phyloP scores from a whole-genome alignment of 257 asterid genomes.

The Coffea eugenioides region DNA sequence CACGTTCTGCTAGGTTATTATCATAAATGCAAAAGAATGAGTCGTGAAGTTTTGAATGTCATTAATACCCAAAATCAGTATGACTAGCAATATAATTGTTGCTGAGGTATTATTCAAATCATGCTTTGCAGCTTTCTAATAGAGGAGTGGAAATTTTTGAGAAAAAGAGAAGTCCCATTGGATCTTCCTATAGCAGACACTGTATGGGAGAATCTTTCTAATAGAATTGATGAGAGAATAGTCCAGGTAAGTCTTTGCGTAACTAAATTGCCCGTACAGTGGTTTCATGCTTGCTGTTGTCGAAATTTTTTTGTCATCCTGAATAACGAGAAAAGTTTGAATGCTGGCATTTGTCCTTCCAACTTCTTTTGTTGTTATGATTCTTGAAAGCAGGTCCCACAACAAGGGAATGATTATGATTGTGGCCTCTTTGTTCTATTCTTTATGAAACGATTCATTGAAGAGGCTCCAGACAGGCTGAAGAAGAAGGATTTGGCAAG shows the following conservation, averaged over 20 bases:
- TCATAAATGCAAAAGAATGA: background rate
- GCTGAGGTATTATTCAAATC: conserved; percentile 8
- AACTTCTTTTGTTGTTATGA: conserved; percentile 6
- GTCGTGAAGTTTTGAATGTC: background rate
- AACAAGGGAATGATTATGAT: conserved; percentile 74
- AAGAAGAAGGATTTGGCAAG: conserved; percentile 44
- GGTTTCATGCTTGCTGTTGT: background rate
- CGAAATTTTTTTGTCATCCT: background rate
- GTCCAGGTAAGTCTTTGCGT: conserved; percentile 50
- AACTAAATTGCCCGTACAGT: conserved; percentile 7
- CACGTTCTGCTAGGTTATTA: background rate
- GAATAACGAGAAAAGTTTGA: background rate
- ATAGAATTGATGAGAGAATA: conserved; percentile 46
- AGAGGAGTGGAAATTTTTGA: conserved; percentile 73
- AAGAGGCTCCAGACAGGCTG: conserved; percentile 62
- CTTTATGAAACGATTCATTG: conserved; percentile 83
- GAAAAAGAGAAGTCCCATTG: conserved; percentile 36
- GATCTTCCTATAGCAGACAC: conserved; percentile 47
- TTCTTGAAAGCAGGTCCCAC: conserved; percentile 72
- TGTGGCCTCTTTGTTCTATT: conserved; percentile 91
- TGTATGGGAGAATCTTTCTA: conserved; percentile 61
- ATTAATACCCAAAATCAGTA: background rate
- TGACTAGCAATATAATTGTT: background rate
- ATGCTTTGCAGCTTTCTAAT: conserved; percentile 59
- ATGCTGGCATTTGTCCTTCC: conserved; percentile 4